A percentile compares a stretch with the other conserved stretches of the same genome.
Conservation (phyloP, 768 basidiomycete genomes). For the Pulveroboletus sp. region DNA sequence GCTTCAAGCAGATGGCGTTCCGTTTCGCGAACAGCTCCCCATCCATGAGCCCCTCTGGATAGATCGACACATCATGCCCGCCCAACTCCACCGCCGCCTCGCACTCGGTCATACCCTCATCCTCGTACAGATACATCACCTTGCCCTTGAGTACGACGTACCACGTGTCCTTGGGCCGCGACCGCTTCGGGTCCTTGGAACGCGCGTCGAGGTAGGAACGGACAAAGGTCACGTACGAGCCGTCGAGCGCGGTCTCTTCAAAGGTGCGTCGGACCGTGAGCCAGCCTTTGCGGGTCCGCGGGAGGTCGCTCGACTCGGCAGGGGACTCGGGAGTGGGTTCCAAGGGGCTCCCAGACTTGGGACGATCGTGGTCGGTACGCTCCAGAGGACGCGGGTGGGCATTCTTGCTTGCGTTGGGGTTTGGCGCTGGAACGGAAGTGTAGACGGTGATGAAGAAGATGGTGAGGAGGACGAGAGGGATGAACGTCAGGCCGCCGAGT, state of each 20-base stretch:
- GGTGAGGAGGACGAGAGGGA: slow-evolving; percentile 67
- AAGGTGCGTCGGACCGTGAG: slow-evolving; percentile 79
- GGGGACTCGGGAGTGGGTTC: slow-evolving; percentile 20
- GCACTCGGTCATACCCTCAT: slow-evolving; percentile 87
- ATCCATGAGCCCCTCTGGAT: slow-evolving; percentile 69
- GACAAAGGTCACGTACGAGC: slow-evolving; percentile 75
- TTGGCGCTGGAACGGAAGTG: slow-evolving; percentile 79
- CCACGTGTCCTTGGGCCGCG: slow-evolving; percentile 89
- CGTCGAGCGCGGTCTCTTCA: slow-evolving; percentile 58
- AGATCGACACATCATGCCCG: slow-evolving; percentile 71
- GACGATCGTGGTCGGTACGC: slow-evolving; percentile 22
- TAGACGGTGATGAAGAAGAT: slow-evolving; percentile 64
- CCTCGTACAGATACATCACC: slow-evolving; percentile 90
- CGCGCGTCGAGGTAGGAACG: slow-evolving; percentile 76
- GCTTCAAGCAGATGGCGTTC: slow-evolving; percentile 78
- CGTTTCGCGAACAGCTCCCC: slow-evolving; percentile 90
- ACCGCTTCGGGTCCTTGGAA: slow-evolving; percentile 79
- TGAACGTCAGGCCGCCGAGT: slow-evolving; percentile 84
- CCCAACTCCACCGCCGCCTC: slow-evolving; percentile 86
- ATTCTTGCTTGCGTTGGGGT: slow-evolving; percentile 44
- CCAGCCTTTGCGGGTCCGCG: slow-evolving; percentile 74
- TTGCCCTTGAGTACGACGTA: slow-evolving; percentile 89
- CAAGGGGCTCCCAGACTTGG: slow-evolving; percentile 26
- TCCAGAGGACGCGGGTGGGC: slow-evolving; percentile 26
- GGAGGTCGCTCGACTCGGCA: slow-evolving; percentile 49